Evolutionary conservation across 1,284 basidiomycete genomes (phyloP), one percentile per base, ranked within the genome.

Genomic region (Inonotus hispidus): DNA sequence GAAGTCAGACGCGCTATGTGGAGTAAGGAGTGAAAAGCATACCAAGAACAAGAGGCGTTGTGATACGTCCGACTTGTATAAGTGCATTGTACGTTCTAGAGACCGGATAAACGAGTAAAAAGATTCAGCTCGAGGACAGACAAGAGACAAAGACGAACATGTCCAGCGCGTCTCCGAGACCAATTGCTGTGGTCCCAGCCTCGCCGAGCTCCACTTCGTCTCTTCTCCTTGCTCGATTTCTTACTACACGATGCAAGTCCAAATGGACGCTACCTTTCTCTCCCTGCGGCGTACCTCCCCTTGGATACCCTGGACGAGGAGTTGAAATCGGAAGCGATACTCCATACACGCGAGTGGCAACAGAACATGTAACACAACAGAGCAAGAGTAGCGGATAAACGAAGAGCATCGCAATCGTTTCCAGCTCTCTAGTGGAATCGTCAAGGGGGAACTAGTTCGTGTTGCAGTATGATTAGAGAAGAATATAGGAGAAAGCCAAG

Each of bases 21-120:
- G 11, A 8, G 27, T 8, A 14, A 8, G 16, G 35, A 6, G 53
- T 45, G 25, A 49, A n/a, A 21, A 43, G 10, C 74, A 54, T 56
- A 81, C 80, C 80, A 25, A 83, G 69, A 41, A 82, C 72, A 19
- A 82, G 67, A 16, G 80, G 74, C 2, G 73, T 70, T 2, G 70
- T 67, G 16, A 71, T 71, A 29, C 68, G 72, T 35, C 81, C 80
- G 46, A 83, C 68, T 25, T 71, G 72, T 35, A 82, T 64, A 21
- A 77, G 69, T 16, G 82, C 75, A 32, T 69, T 80, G 63, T 83
- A 83, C 6, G 76, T 74, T 35, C 81, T 83, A 54, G 38, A 53
- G 5, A 56, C 41, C 41, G n/a, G 16, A n/a, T 8, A n/a, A 43
- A 43, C n/a, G 41, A 16, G 3, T 56, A 8, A 41, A 1, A 25